Evolutionary conservation across 192 early-diverging fungal species (phyloP).

Genomic region (Linnemannia zychae): DNA sequence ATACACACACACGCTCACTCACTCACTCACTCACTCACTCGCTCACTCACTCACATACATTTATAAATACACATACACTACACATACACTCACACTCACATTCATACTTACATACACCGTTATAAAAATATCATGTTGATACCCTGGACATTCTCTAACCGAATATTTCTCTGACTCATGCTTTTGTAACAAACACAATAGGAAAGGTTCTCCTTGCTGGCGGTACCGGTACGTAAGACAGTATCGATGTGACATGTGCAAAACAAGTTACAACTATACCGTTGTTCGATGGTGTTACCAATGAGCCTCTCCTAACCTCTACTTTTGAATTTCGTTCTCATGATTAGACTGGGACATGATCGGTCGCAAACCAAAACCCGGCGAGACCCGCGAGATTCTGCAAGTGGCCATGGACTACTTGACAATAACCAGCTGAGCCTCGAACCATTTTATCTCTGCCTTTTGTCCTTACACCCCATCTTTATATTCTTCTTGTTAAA

Average conservation of each 20-base stretch:
- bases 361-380: conserved; percentile 51
- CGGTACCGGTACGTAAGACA: conserved; percentile 25
- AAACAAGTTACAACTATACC: too few species aligned
- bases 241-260: not conserved
- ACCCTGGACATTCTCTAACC: not conserved
- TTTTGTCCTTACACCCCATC: not conserved
- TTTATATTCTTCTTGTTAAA: not conserved
- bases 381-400: conserved; percentile 44
- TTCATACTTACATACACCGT: not conserved
- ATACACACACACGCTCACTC: not conserved
- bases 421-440: too few species aligned
- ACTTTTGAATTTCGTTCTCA: not conserved
- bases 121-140: too few species aligned
- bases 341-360: conserved; percentile 57
- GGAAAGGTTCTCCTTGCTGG: conserved; percentile 56
- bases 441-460: too few species aligned
- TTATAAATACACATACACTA: too few species aligned
- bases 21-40: too few species aligned
- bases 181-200: not conserved
- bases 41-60: not conserved
- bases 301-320: not conserved
- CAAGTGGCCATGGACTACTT: not conserved
- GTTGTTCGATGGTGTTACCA: not conserved
- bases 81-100: not conserved
- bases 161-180: not conserved